Percentiles rank a stretch among this genome's conserved stretches.
Conservation (phyloP, 2,329 filamentous ascomycete species). For the Cladophialophora yegresii region DNA sequence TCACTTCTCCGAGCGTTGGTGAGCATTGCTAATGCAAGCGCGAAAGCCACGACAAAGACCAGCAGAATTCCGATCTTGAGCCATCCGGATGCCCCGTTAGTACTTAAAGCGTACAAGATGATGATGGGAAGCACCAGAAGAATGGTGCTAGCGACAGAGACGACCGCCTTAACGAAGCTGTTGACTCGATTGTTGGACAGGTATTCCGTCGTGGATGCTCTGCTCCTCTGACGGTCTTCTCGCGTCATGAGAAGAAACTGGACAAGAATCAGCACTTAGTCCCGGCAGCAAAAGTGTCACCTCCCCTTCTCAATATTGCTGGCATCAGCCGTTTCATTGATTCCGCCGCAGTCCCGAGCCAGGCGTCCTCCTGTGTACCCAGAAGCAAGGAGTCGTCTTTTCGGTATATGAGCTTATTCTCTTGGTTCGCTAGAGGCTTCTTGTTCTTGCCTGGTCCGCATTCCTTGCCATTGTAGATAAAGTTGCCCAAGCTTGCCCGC, state of each 20-base stretch:
- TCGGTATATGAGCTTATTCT: conserved; percentile 1
- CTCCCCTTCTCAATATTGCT: neutral
- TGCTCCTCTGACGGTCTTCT: neutral
- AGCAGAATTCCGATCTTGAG: conserved; percentile 2
- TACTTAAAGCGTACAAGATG: neutral
- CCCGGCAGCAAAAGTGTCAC: neutral
- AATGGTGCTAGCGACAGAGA: neutral
- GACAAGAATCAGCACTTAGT: neutral
- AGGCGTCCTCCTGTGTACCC: neutral
- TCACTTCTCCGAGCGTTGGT: conserved; percentile 4
- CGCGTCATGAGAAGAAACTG: conserved; percentile 1
- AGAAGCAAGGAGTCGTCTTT: neutral
- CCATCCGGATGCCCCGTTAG: neutral
- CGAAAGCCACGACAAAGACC: conserved; percentile 1
- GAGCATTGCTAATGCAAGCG: neutral
- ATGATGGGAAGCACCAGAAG: conserved; percentile 1
- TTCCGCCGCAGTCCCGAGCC: conserved; percentile 1
- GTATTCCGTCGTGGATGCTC: neutral
- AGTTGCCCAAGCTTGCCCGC: neutral
- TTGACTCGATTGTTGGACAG: conserved; percentile 1
- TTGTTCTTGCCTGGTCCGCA: neutral
- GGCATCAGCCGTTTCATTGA: conserved; percentile 5
- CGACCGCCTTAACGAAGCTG: neutral
- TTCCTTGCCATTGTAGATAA: conserved; percentile 1
- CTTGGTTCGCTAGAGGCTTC: neutral